A percentile compares a stretch with the other conserved stretches of the same genome.
These are phyloP conservation scores for Fusarium stilboides DNA, from an alignment of 2,329 filamentous ascomycete genomes.

Conservation along the genomic window DNA sequence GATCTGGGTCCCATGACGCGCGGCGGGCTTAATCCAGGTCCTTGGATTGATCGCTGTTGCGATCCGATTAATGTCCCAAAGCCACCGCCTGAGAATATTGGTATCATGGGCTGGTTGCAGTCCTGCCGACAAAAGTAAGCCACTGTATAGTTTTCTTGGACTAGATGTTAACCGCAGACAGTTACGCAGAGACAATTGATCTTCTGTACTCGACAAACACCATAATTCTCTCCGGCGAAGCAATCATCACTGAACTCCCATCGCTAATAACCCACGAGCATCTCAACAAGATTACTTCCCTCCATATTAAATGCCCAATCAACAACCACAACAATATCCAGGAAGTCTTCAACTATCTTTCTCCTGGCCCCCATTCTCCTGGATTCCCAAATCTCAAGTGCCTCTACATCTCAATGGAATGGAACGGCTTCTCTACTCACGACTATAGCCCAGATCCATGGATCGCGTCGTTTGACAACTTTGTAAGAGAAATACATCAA, in stretches of 20 bases:
- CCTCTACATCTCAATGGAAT: not conserved
- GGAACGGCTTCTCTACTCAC: accelerated
- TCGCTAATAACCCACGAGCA: not conserved
- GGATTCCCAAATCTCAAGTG: not conserved
- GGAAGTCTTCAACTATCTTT: too few species aligned
- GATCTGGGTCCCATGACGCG: not conserved
- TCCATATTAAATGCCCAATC: conserved; percentile 8
- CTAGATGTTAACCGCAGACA: not conserved
- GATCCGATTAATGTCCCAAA: not conserved
- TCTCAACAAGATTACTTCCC: conserved; percentile 5
- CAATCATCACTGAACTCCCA: conserved; percentile 2
- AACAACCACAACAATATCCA: not conserved
- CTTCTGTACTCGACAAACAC: conserved; percentile 11
- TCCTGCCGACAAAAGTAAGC: conserved; percentile 20
- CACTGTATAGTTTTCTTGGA: accelerated
- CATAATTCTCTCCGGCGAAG: not conserved
- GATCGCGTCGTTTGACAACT: not conserved
- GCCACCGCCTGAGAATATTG: not conserved
- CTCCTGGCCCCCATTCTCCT: too few species aligned
- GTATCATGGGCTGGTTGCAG: conserved; percentile 8
- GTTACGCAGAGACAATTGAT: conserved; percentile 22
- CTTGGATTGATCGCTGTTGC: conserved; percentile 7
- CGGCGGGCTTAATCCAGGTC: not conserved
- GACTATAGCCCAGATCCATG: not conserved
- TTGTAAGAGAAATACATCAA: not conserved